Percentiles rank a stretch among this genome's conserved stretches.
Evolutionary conservation across 2,329 filamentous ascomycete species (phyloP).

Genomic region (Cercospora zeae-maydis): DNA sequence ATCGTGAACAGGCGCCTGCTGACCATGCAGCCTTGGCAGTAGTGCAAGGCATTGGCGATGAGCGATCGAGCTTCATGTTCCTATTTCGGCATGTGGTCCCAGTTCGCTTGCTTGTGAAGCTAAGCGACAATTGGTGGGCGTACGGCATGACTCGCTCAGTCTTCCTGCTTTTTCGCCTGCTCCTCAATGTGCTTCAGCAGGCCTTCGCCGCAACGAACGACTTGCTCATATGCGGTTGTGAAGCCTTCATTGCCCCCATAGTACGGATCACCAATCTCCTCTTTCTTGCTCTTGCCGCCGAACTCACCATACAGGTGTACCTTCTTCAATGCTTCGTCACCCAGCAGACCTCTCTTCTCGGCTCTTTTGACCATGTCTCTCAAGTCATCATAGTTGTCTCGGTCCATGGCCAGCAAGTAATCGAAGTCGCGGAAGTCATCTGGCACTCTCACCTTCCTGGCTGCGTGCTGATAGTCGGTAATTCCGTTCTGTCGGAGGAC

Average conservation of each 20-base stretch:
- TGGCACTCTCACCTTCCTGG: conserved; percentile 64
- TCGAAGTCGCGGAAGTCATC: conserved; percentile 82
- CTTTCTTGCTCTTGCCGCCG: conserved; percentile 53
- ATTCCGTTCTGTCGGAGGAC: conserved; percentile 69
- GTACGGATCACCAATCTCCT: conserved; percentile 81
- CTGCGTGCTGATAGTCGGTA: conserved; percentile 69
- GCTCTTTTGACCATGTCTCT: conserved; percentile 55
- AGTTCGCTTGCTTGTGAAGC: neutral
- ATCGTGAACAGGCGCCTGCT: neutral
- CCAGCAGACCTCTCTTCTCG: conserved; percentile 40
- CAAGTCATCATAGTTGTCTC: conserved; percentile 71
- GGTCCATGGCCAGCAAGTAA: conserved; percentile 94
- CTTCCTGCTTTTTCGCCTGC: conserved; percentile 24
- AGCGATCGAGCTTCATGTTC: neutral
- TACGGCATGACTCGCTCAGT: neutral
- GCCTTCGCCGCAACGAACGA: conserved; percentile 68
- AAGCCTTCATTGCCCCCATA: conserved; percentile 85
- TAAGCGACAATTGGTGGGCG: neutral
- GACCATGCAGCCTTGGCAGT: neutral
- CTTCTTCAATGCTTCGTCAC: conserved; percentile 37
- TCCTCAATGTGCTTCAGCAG: conserved; percentile 62
- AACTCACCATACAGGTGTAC: conserved; percentile 75
- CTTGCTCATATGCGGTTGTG: conserved; percentile 80
- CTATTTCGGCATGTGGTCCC: neutral
- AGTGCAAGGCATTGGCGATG: neutral